Evolutionary conservation across 23 red algal genomes (phyloP).

Genomic region (Agarophyton chilense): DNA sequence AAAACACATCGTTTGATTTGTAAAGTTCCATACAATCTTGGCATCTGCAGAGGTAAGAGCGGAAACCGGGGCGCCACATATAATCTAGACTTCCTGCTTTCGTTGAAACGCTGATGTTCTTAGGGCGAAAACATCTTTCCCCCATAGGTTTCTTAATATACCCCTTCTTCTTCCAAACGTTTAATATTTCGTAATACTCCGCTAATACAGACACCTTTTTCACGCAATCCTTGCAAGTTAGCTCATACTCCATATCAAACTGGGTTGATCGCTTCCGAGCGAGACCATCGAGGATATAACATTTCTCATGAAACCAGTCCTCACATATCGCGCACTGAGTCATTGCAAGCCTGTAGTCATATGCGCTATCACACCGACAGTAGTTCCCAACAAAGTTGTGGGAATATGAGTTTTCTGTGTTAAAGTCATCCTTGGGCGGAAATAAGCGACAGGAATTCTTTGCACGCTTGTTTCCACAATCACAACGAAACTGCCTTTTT

Average conservation of each 20-base stretch:
- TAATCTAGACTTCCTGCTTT: conserved; percentile 51
- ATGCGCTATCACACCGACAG: conserved; percentile 64
- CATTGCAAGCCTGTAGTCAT: conserved; percentile 59
- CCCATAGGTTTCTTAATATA: not conserved
- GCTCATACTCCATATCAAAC: conserved; percentile 61
- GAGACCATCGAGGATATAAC: conserved; percentile 23
- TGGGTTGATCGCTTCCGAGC: not conserved
- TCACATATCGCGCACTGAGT: conserved; percentile 78
- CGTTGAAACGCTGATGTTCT: conserved; percentile 8
- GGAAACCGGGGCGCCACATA: conserved; percentile 56
- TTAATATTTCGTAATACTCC: conserved; percentile 49
- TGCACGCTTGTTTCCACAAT: conserved; percentile 71
- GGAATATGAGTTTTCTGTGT: conserved; percentile 57
- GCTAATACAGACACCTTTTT: conserved; percentile 43
- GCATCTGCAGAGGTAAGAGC: conserved; percentile 50
- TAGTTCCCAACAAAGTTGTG: conserved; percentile 70
- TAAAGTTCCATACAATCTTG: conserved; percentile 52
- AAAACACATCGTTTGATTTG: not conserved
- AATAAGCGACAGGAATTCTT: conserved; percentile 43
- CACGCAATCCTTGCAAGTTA: conserved; percentile 72
- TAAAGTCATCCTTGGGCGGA: conserved; percentile 42
- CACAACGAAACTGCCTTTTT: conserved; percentile 71
- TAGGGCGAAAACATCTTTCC: conserved; percentile 34
- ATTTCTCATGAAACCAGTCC: conserved; percentile 78
- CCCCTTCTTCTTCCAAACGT: conserved; percentile 28